phyloP scores from a whole-genome alignment of 208 protist species.

The Crithidia bombi region DNA sequence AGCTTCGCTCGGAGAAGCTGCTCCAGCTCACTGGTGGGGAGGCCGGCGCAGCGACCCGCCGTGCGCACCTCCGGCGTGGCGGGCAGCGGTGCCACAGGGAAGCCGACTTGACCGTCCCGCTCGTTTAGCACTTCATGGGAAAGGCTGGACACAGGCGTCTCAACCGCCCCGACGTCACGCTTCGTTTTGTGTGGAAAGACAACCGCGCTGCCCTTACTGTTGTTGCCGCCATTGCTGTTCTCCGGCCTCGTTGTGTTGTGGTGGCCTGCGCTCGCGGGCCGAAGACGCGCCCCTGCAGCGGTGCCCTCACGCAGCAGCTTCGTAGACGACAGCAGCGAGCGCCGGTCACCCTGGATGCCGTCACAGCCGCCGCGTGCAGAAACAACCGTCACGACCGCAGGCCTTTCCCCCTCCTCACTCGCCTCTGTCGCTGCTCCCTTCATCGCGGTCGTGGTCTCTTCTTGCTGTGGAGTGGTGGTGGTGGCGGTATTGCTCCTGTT shows the following conservation, averaged over 20 bases:
- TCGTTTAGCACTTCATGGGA: background rate
- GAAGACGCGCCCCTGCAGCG: conserved; percentile 12
- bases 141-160: background rate
- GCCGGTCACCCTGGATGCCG: too few relatives aligned
- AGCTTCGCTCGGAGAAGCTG: conserved; percentile 55
- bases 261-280: conserved; percentile 11
- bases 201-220: background rate
- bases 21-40: conserved; percentile 60
- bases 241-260: background rate
- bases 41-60: conserved; percentile 28
- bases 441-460: background rate
- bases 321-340: conserved; percentile 3
- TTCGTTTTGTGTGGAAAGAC: background rate
- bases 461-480: background rate
- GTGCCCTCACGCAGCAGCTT: conserved; percentile 1
- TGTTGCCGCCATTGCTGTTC: background rate
- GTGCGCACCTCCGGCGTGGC: conserved; percentile 10
- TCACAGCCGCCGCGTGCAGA: background rate
- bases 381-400: background rate
- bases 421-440: background rate
- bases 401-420: conserved; percentile 1
- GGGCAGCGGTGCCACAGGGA: conserved; percentile 1
- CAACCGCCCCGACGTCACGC: background rate
- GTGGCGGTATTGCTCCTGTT: background rate
- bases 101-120: conserved; percentile 1